These are phyloP conservation scores for Oryza coarctata DNA, from an alignment of 176 grass and related monocot species.

Conservation along the genomic window DNA sequence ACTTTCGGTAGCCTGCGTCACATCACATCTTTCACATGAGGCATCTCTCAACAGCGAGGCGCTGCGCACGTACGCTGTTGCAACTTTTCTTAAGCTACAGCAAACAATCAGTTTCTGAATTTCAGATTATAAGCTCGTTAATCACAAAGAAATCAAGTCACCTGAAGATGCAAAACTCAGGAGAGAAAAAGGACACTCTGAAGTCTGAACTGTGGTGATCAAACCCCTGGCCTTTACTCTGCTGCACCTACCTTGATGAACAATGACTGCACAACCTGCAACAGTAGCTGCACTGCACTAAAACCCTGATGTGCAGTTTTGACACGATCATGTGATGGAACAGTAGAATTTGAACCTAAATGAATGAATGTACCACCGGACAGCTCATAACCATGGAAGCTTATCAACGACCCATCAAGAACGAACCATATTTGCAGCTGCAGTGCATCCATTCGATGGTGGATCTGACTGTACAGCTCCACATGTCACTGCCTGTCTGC, in stretches of 20 bases:
- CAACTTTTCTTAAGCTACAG: not conserved
- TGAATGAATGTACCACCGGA: not conserved
- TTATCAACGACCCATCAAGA: not conserved
- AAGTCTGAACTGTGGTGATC: not conserved
- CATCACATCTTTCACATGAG: not conserved
- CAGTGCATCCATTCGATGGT: not conserved
- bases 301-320: not conserved
- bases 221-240: not conserved
- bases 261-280: not conserved
- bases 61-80: not conserved
- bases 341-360: not conserved
- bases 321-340: not conserved
- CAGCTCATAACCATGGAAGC: not conserved
- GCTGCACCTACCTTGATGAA: not conserved
- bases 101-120: not conserved
- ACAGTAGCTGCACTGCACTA: too few species aligned
- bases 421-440: not conserved
- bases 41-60: not conserved
- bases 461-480: not conserved
- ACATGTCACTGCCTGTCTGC: not conserved
- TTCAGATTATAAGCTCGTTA: not conserved
- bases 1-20: not conserved
- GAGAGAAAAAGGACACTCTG: not conserved
- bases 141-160: not conserved
- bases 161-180: not conserved